phyloP scores from a whole-genome alignment of 108 stramenopile species.

The Cylindrotheca closterium region DNA sequence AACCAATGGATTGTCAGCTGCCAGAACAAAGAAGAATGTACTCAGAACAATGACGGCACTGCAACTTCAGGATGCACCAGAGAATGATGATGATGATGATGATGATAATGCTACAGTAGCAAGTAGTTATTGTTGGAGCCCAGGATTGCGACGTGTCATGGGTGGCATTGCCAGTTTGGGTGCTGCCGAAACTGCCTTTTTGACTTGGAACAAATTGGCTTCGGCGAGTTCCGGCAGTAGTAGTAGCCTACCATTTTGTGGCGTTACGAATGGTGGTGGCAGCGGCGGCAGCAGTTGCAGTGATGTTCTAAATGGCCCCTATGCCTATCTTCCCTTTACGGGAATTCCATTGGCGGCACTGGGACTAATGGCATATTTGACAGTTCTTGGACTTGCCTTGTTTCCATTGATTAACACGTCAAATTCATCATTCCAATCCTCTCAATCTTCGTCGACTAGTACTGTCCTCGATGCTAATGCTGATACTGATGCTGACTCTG shows the following conservation, averaged over 20 bases:
- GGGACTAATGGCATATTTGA: conserved; percentile 65
- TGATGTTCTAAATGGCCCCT: conserved; percentile 70
- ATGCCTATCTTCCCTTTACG: conserved; percentile 53
- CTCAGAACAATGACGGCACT: too few relatives aligned
- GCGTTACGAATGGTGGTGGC: conserved; percentile 6
- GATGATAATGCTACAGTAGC: too few relatives aligned
- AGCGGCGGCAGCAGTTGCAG: conserved; percentile 23
- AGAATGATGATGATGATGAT: too few relatives aligned
- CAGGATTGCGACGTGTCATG: conserved; percentile 55
- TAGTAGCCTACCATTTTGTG: conserved; percentile 39
- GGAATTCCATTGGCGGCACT: conserved; percentile 62
- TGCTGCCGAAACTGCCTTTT: conserved; percentile 70
- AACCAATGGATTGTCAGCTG: too few relatives aligned
- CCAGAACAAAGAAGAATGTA: too few relatives aligned
- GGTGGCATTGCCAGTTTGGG: conserved; percentile 60
- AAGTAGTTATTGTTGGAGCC: too few relatives aligned
- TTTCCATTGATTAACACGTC: conserved; percentile 28
- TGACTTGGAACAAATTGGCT: conserved; percentile 61
- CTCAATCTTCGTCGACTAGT: too few relatives aligned
- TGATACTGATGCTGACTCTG: conserved; percentile 4
- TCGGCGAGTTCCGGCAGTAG: neutral
- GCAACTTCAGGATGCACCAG: too few relatives aligned
- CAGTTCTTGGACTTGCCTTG: conserved; percentile 48
- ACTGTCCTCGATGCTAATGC: neutral
- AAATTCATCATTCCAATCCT: too few relatives aligned